These are phyloP conservation scores for Penicillium paneum DNA, from an alignment of 2,329 filamentous ascomycete genomes.

Conservation along the genomic window DNA sequence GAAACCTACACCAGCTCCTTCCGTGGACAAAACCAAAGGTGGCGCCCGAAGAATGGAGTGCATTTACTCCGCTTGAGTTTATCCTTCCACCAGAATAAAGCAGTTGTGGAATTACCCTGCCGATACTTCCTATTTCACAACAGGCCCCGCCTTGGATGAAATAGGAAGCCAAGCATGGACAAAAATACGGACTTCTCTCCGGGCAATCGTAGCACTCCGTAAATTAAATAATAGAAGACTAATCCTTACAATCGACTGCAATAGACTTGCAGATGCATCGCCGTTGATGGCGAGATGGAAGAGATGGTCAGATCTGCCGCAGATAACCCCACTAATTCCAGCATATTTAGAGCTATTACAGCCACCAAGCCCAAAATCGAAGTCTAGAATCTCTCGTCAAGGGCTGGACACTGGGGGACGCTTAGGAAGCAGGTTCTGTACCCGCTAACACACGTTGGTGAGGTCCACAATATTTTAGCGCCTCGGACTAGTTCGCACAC, in stretches of 20 bases:
- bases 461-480: constrained; percentile 5
- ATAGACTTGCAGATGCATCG: not conserved
- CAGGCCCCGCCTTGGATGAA: not conserved
- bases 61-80: not conserved
- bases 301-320: not conserved
- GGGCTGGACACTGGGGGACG: constrained; percentile 3
- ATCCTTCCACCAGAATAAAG: not conserved
- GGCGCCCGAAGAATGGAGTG: not conserved
- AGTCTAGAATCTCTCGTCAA: constrained; percentile 8
- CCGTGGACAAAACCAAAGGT: not conserved
- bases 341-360: constrained; percentile 1
- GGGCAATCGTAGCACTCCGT: not conserved
- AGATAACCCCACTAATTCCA: constrained; percentile 3
- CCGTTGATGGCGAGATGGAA: not conserved
- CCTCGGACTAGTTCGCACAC: constrained; percentile 7
- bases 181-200: not conserved
- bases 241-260: too few relatives aligned
- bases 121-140: not conserved
- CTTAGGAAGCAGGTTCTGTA: constrained; percentile 3
- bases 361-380: constrained; percentile 4
- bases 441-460: constrained; percentile 1
- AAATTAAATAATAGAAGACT: not conserved
- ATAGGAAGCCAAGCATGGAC: not conserved
- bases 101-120: not conserved
- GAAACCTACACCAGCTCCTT: constrained; percentile 4